Evolutionary conservation across 2,329 filamentous ascomycete genomes (phyloP), one percentile per base, ranked within the genome.

Genomic region (Aspergillus latus): DNA sequence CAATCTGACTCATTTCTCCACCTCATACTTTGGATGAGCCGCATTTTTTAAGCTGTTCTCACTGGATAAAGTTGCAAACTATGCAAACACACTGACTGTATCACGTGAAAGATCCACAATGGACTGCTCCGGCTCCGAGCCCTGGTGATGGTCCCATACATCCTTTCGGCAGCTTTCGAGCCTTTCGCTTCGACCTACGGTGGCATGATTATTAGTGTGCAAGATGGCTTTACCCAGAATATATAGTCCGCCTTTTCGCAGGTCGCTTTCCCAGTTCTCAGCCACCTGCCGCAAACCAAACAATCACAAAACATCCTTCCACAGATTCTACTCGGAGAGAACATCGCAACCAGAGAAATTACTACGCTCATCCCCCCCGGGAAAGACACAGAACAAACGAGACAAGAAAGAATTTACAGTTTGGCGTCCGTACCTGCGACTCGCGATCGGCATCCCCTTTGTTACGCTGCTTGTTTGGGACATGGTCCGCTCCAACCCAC

Each of bases 381-480:
- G 60, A 39, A 58, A 67, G 34, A 63, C 59, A 16, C 49, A 63
- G 5, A 13, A 37, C 5, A 37, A 45, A 4, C 58, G 50, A 16
- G 58, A 65, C 42, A 59, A 63, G 10, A 61, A 69, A 53, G 60
- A 66, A 16, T 72, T 73, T 48, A 71, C 68, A 15, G 76, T 80
- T 39, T 74, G 72, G 68, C 67, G 73, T 49, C 78, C 79, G 8
- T 80, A 79, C 61, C 70, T 79, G 39, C 76, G 78, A 54, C 71
- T 82, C 21, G 73, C 76, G 6, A 62, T 82, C 59, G 80, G 80
- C 10, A 65, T 80, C 48, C 75, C 80, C 10, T 78, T 82, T 62
- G 74, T 80, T 60, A 72, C 74, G 50, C 72, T 74, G 52, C 63
- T 82, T 32, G 73, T 82, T 36, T 82, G 81, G 66, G 80, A 76